Evolutionary conservation across 2,329 filamentous ascomycete species (phyloP), one percentile per base, ranked within the genome.

Genomic region (Colletotrichum endophyticum): DNA sequence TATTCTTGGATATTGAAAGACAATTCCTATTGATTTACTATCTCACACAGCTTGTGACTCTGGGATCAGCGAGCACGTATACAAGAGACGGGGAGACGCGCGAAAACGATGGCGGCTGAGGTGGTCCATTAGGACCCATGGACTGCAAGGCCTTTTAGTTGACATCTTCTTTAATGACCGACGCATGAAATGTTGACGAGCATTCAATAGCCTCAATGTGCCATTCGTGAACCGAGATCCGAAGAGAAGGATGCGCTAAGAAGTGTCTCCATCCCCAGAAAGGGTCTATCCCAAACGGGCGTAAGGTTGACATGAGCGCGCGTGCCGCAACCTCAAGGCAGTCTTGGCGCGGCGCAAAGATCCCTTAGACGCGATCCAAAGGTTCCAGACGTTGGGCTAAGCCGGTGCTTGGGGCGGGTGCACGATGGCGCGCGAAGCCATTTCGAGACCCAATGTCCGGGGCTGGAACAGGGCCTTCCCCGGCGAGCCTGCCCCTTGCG

Each of bases 391-490:
- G 36, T 12, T 62, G 25, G 15, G 27, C 70, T 49, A 34, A 39
- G 34, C 44, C n/a, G 34, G 53, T 32, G 39, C 34, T 22, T 56
- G 68, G 32, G 57, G 28, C 36, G 11, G 49, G 59, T 56, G 59
- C 22, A 25, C 19, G 15, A 56, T 25, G 28, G 28, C 15, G 27
- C 53, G 62, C 62, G 61, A 57, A 25, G 22, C 73, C 73, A 56
- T 63, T 75, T 62, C 27, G 68, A 63, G 73, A 22, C 36, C n/a
- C 36, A 66, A 56, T 72, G 73, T 67, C 73, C 62, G 69, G 66
- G 62, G 73, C 68, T 62, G 53, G 73, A 62, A 67, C 62, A 30
- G 19, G 28, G n/a, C 39, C 27, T 44, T 39, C 49, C 39, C 34
- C 61, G 30, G 57, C 27, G 39, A 57, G 36, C 34, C 27, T 13